Base-by-base conservation (phyloP, 805 yeast genomes). In the Candida lessepsii region DNA sequence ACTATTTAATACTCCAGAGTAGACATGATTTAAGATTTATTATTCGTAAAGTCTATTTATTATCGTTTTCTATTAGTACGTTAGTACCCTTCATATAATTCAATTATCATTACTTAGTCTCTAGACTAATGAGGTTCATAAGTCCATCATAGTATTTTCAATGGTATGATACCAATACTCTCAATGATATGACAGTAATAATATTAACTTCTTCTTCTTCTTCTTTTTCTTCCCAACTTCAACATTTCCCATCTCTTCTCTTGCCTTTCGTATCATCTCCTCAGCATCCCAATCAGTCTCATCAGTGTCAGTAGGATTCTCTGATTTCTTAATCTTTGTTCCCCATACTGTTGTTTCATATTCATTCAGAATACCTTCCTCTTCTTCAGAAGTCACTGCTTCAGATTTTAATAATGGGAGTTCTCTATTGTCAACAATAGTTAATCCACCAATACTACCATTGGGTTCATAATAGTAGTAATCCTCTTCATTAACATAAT, bases 291-390 rank as follows among this genome's bases (percentile, higher is more conserved):
- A 67, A 28, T 68, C 75, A 41, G 71, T 75, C 7, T 63, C 70
- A 1, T 39, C 31, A n/a, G 24, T 7, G n/a, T 49, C 57, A 2
- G 51, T 57, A 2, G 61, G 62, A 9, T 23, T 23, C 20, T 66
- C 72, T 1, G 63, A 49, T 39, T 61, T 67, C 4, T 73, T 74
- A 2, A 79, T 75, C 39, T 62, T 67, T 1, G 93, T 85, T 0
- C 95, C 95, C 95, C 95, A 86, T 2, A 86, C 79, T 0, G 93
- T 81, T 1, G 78, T 75, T 28, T 69, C 65, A 40, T 54, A 62
- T 5, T 35, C 34, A 14, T 14, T 15, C 6, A 29, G 7, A 4
- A 27, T 13, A 9, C 32, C 25, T 7, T 32, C 28, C 2, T 41
- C 47, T 3, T 41, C 47, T 3, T 37, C 46, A 3, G 46, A 45